phyloP scores from a whole-genome alignment of 305 asterid species.

The Fraxinus paxiana region DNA sequence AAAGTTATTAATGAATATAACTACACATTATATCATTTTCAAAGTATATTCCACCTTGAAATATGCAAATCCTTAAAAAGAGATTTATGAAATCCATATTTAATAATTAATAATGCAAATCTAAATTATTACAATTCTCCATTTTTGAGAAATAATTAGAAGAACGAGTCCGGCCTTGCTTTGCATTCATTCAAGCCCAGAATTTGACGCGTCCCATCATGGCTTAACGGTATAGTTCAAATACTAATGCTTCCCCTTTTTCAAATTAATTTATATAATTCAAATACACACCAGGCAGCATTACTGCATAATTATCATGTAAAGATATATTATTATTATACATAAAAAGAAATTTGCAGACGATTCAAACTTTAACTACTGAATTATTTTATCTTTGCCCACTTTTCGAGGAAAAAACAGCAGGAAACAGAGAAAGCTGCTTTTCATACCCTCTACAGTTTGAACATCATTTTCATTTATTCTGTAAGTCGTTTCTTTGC shows the following conservation, averaged over 20 bases:
- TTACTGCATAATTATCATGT: constrained; percentile 14
- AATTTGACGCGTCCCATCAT: constrained; percentile 15
- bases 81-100: not conserved
- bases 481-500: constrained; percentile 14
- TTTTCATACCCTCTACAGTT: constrained; percentile 22
- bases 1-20: not conserved
- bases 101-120: not conserved
- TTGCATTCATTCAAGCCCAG: not conserved
- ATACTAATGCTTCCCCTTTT: not conserved
- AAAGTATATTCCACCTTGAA: no score
- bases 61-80: not conserved
- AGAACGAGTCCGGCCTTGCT: not conserved
- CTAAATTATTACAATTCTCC: not conserved
- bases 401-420: constrained; percentile 20
- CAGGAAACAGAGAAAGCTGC: constrained; percentile 21
- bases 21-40: no score
- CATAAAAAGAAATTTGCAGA: not conserved
- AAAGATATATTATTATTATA: not conserved
- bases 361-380: constrained; percentile 10
- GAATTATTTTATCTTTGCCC: constrained; percentile 1
- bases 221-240: constrained; percentile 37
- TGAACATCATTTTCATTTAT: constrained; percentile 23
- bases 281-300: not conserved
- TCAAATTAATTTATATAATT: constrained; percentile 30
- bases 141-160: not conserved